Percentiles rank a stretch among this genome's conserved stretches.
phyloP scores from a whole-genome alignment of 495 filamentous ascomycete genomes.

The Penicillium soppii region DNA sequence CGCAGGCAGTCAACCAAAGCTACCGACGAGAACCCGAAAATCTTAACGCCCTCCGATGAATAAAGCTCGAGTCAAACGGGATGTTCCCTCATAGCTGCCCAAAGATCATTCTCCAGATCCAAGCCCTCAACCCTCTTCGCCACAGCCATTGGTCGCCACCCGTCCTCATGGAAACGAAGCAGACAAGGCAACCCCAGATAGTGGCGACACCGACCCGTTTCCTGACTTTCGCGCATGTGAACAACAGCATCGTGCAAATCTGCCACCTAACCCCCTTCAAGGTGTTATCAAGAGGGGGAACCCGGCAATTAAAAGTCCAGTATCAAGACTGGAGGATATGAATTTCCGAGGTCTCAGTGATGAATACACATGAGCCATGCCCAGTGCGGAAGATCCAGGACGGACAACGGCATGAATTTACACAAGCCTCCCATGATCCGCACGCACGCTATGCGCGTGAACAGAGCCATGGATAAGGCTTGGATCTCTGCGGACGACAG shows the following conservation, averaged over 20 bases:
- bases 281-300: not conserved
- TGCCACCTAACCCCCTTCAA: not conserved
- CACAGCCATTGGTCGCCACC: constrained; percentile 49
- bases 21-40: not conserved
- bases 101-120: not conserved
- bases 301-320: not conserved
- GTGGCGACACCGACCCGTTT: constrained; percentile 23
- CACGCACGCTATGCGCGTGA: not conserved
- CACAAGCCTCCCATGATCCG: constrained; percentile 3
- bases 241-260: not conserved
- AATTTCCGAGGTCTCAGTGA: not conserved
- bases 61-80: not conserved
- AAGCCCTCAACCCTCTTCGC: constrained; percentile 28
- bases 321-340: not conserved
- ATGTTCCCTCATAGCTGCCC: not conserved
- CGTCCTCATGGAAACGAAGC: constrained; percentile 46
- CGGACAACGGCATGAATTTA: not conserved
- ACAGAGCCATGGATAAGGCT: not conserved
- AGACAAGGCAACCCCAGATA: constrained; percentile 46
- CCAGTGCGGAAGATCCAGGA: not conserved
- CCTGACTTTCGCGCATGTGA: not conserved
- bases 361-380: not conserved
- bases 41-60: constrained; percentile 2
- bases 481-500: not conserved
- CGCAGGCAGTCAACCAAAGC: constrained; percentile 18